A percentile compares a stretch with the other conserved stretches of the same genome.
These are phyloP conservation scores for Filobasidium floriforme DNA, from an alignment of 768 basidiomycete species.

Conservation along the genomic window DNA sequence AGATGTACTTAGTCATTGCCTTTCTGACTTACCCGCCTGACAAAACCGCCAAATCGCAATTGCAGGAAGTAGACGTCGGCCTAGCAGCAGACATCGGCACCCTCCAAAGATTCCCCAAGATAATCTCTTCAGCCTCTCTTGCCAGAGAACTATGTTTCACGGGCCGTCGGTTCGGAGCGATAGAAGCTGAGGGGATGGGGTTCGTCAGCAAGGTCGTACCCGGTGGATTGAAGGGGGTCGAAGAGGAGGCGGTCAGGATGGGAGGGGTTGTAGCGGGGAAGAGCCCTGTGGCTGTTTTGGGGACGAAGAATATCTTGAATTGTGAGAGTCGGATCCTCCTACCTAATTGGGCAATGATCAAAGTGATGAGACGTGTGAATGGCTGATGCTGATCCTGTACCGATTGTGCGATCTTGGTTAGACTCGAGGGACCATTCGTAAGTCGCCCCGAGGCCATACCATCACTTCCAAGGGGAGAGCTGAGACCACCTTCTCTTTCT, in stretches of 20 bases:
- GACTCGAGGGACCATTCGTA: conserved; percentile 72
- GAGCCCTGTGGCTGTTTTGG: conserved; percentile 67
- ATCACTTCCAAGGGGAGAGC: conserved; percentile 6
- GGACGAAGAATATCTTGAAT: conserved; percentile 65
- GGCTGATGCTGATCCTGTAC: neutral
- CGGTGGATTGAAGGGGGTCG: conserved; percentile 61
- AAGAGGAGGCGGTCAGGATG: conserved; percentile 56
- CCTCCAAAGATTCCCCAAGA: conserved; percentile 70
- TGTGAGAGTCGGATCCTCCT: too few species aligned
- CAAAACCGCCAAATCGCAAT: neutral
- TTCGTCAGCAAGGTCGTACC: conserved; percentile 64
- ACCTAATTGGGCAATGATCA: too few species aligned
- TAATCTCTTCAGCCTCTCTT: conserved; percentile 65
- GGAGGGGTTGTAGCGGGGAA: conserved; percentile 63
- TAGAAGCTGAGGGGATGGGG: conserved; percentile 62
- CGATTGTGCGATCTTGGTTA: conserved; percentile 8
- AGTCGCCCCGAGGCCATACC: conserved; percentile 28
- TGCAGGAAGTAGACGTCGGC: conserved; percentile 75
- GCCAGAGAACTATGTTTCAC: conserved; percentile 70
- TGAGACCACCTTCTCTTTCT: conserved; percentile 29
- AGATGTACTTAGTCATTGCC: too few species aligned
- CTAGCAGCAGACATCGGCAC: conserved; percentile 83
- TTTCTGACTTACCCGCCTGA: too few species aligned
- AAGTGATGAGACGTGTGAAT: too few species aligned
- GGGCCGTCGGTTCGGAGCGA: conserved; percentile 60